Percentiles rank a stretch among this genome's conserved stretches.
Conservation (phyloP, 2,329 filamentous ascomycete species). For the Phaeosphaeria sp. region DNA sequence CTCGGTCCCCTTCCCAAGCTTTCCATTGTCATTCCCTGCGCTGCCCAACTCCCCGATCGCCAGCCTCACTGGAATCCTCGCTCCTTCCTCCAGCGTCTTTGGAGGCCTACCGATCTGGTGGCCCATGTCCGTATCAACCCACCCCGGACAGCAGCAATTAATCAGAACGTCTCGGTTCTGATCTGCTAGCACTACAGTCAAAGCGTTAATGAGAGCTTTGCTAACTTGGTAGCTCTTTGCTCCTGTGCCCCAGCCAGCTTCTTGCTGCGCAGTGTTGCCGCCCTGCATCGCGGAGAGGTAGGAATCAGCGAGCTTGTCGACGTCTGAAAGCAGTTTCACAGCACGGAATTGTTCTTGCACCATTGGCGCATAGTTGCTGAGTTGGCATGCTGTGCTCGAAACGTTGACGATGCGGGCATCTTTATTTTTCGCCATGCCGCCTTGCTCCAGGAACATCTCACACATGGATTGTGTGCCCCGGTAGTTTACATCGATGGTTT, state of each 20-base stretch:
- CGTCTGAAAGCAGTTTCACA: not conserved
- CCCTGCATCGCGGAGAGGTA: conserved; percentile 5
- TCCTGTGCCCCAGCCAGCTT: conserved; percentile 6
- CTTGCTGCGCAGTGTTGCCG: conserved; percentile 1
- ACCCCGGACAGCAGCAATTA: conserved; percentile 25
- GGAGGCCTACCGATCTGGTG: conserved; percentile 14
- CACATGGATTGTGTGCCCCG: conserved; percentile 16
- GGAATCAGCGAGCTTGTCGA: conserved; percentile 8
- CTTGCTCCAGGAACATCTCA: conserved; percentile 4
- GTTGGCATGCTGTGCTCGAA: conserved; percentile 3
- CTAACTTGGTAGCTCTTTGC: conserved; percentile 1
- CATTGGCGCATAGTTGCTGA: conserved; percentile 5
- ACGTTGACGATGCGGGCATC: conserved; percentile 18
- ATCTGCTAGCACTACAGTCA: conserved; percentile 1
- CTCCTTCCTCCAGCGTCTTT: conserved; percentile 18
- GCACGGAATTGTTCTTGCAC: not conserved
- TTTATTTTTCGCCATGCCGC: not conserved
- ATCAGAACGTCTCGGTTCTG: conserved; percentile 1
- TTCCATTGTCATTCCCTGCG: conserved; percentile 8
- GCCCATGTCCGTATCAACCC: conserved; percentile 20
- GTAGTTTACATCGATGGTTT: conserved; percentile 17
- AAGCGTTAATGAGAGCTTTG: conserved; percentile 5
- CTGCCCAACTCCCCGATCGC: conserved; percentile 13
- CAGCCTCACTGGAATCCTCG: conserved; percentile 14
- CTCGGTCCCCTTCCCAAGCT: conserved; percentile 4